Evolutionary conservation across 1,139 yeast genomes (phyloP).

Genomic region (Yamadazyma atmosphaerica): DNA sequence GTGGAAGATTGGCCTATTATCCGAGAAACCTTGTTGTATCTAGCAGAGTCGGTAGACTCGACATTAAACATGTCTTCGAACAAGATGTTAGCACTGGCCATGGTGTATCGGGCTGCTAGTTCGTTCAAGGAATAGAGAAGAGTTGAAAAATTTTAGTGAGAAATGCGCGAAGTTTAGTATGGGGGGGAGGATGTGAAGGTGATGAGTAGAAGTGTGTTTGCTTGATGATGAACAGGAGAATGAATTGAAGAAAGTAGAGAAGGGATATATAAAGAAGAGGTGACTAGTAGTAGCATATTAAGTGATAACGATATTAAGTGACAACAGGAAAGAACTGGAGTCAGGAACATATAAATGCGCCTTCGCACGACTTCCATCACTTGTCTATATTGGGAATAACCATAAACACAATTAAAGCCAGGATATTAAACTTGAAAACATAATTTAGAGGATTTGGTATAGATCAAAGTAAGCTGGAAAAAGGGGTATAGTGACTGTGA

Average conservation of each 20-base stretch:
- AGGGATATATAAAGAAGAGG: no score
- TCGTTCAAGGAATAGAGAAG: background rate
- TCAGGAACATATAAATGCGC: no score
- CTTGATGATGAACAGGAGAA: no score
- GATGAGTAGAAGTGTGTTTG: constrained; percentile 2
- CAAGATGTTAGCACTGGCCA: constrained; percentile 67
- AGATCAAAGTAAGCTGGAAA: no score
- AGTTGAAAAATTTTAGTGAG: constrained; percentile 6
- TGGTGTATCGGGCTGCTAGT: constrained; percentile 19
- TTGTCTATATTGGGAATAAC: constrained; percentile 1
- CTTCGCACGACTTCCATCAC: background rate
- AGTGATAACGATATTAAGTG: no score
- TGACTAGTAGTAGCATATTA: no score
- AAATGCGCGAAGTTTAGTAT: background rate
- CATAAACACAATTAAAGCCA: constrained; percentile 5
- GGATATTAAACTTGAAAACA: constrained; percentile 5
- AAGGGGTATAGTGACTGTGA: no score
- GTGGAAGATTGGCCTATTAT: constrained; percentile 87
- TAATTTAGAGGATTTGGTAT: no score
- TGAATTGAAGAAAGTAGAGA: no score
- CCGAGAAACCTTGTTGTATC: constrained; percentile 91
- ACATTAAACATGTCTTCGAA: constrained; percentile 93
- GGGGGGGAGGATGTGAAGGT: background rate
- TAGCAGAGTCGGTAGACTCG: constrained; percentile 81
- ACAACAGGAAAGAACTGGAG: no score